Evolutionary conservation across 306 rosid genomes (phyloP).

Genomic region (Luffa acutangula): DNA sequence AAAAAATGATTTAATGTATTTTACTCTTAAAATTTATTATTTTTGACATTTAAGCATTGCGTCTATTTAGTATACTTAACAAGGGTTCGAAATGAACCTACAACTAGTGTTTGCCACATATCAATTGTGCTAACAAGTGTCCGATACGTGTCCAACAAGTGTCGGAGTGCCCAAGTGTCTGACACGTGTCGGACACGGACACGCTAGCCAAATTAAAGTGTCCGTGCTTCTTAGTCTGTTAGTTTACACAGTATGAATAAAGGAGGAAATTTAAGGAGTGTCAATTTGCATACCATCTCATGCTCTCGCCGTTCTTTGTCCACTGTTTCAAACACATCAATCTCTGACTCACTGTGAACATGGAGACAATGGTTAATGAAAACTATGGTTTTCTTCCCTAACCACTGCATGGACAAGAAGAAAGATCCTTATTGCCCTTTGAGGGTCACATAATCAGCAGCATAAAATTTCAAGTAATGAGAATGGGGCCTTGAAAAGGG

Average conservation of each 20-base stretch:
- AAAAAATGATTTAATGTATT: too few species aligned
- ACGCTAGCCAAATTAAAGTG: too few species aligned
- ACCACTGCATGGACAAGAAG: neutral
- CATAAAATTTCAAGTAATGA: conserved; percentile 5
- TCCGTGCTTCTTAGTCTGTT: neutral
- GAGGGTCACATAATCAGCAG: conserved; percentile 10
- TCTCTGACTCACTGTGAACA: conserved; percentile 76
- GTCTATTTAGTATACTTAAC: too few species aligned
- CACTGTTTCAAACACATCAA: conserved; percentile 85
- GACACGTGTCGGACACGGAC: too few species aligned
- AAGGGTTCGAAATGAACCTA: too few species aligned
- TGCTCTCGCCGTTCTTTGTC: conserved; percentile 68
- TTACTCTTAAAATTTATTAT: too few species aligned
- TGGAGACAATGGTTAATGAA: conserved; percentile 3
- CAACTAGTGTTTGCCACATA: too few species aligned
- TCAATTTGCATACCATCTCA: conserved; percentile 52
- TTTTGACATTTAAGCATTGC: too few species aligned
- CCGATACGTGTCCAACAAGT: too few species aligned
- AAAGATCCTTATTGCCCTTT: neutral
- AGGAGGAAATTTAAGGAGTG: neutral
- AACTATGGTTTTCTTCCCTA: neutral
- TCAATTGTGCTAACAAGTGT: too few species aligned
- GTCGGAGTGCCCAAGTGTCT: too few species aligned
- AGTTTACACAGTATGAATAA: neutral
- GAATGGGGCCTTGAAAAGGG: conserved; percentile 7